Evolutionary conservation across 805 yeast species (phyloP), one percentile per base, ranked within the genome.

Genomic region (Saccharomycopsis schoenii): DNA sequence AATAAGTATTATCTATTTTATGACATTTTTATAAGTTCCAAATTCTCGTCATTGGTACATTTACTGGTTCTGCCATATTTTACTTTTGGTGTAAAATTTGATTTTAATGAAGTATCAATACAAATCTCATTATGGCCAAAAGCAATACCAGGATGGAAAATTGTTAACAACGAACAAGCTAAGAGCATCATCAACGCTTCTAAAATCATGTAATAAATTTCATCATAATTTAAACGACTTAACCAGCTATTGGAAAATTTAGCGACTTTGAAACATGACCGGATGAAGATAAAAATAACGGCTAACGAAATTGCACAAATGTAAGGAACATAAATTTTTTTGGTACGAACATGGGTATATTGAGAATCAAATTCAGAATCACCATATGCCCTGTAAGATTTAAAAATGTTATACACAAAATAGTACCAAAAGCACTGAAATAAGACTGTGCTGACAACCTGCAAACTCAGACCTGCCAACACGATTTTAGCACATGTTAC

Each of bases 381-480:
- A 47, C 56, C 21, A 51, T 41, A 29, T 12, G 24, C 34, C 39
- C 37, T 21, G 70, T 76, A 17, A 42, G 50, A 42, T 42, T 42
- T 42, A 19, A 19, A 42, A 24, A 80, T 72, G 47, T 73, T 71
- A 67, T 68, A 73, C 19, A 79, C 65, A 70, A 88, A 82, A 58
- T 76, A 74, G 42, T 71, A 68, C 74, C 81, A 79, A 12, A 86
- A 71, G 5, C 72, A 25, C 36, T 84, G 70, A 69, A 88, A 90
- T 1, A 84, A 60, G 2, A 79, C 67, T 85, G 90, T 86, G 4
- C 88, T 78, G 5, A 79, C 71, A 4, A 88, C 91, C 72, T 90
- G 97, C 67, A 86, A 77, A 0, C 84, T 85, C 58, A 90, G 76
- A 11, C 97, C 97, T 1, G 80, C 92, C 56, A 88, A 80, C 85